phyloP scores from a whole-genome alignment of 257 asterid species.

The Capsicum baccatum region DNA sequence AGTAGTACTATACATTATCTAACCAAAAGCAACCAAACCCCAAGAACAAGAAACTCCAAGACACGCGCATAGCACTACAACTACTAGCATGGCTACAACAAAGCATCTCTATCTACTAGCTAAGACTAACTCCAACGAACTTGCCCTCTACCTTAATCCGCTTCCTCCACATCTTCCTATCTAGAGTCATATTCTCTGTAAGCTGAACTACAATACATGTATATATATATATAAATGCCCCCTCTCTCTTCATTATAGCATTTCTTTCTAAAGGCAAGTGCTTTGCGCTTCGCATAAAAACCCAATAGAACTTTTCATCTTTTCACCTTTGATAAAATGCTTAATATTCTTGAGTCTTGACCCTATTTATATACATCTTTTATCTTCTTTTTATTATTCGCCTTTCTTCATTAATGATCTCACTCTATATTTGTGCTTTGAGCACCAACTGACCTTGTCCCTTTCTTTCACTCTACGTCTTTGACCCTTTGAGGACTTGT shows the following conservation, averaged over 20 bases:
- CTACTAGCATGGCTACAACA: no score
- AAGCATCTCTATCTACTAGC: no score
- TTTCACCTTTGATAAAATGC: slow-evolving; percentile 13
- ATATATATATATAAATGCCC: no score
- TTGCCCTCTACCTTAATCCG: no score
- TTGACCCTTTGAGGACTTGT: slow-evolving; percentile 12
- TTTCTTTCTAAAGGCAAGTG: neutral
- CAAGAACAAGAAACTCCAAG: no score
- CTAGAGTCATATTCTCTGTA: no score
- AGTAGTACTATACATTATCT: no score
- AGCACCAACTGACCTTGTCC: neutral
- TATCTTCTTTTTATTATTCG: neutral
- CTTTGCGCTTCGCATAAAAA: neutral
- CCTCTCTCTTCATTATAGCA: neutral
- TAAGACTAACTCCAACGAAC: no score
- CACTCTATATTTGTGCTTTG: neutral
- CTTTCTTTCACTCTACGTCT: slow-evolving; percentile 2
- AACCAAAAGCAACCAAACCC: no score
- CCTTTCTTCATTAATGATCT: neutral
- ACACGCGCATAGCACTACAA: no score
- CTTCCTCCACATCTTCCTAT: no score
- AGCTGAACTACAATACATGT: no score
- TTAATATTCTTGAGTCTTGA: slow-evolving; percentile 11
- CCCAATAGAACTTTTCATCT: neutral
- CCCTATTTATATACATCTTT: neutral